Evolutionary conservation across 495 filamentous ascomycete species (phyloP), one percentile per base, ranked within the genome.

Genomic region (Penicillium mononematosum): DNA sequence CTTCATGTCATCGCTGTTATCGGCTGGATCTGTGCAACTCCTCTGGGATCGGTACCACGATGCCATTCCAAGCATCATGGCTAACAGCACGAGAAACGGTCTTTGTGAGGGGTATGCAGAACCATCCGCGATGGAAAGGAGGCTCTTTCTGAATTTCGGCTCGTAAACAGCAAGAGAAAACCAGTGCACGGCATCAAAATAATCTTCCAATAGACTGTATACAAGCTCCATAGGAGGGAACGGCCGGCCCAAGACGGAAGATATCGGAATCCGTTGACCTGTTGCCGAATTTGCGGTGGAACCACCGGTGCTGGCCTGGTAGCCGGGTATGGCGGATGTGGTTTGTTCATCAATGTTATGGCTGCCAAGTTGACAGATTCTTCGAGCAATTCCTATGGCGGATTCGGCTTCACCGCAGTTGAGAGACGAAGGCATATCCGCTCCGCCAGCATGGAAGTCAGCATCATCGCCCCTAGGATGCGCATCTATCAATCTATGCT

Each of bases 151-250:
- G 42, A 71, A 70, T 29, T 64, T 71, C 8, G 69, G 62, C 43
- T 73, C 67, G 24, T 66, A 66, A 19, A 73, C 49, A 1, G 61
- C 69, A 4, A 73, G 59, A 3, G 65, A 70, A 38, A 71, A 73
- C 70, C 69, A 73, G 57, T 73, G 70, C n/a, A 73, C 60, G 1
- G 65, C 48, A 53, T 65, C 61, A 46, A 73, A 73, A 51, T 73
- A 73, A 4, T 64, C 59, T 45, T 73, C 69, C 32, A 72, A 45
- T 24, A 72, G 47, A 17, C 32, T 31, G 38, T 58, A 49, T 8
- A 68, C 39, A 4, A 61, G n/a, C 3, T 66, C 46, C 38, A 56
- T 63, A 0, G 62, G 38, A 14, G 70, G 67, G 17, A 72, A 58
- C 24, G 50, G 47, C 46, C 53, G 59, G 22, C 59, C 59, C 5